These are phyloP conservation scores for Penicillium sp. DNA, from an alignment of 2,329 filamentous ascomycete species.

Conservation along the genomic window DNA sequence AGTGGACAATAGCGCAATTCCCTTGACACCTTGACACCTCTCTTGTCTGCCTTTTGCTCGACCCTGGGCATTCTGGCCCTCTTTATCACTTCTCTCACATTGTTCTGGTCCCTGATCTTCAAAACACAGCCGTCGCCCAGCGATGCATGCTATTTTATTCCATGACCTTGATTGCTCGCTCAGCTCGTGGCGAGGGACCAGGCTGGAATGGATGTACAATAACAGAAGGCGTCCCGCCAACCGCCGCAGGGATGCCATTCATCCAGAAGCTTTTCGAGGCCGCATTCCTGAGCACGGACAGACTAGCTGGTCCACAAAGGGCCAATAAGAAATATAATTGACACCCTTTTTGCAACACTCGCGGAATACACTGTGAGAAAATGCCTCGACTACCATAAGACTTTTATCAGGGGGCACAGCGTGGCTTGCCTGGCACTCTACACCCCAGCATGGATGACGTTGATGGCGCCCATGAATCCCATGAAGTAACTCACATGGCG, in stretches of 20 bases:
- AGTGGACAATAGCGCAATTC: neutral
- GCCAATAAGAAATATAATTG: neutral
- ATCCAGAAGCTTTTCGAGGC: slow-evolving; percentile 3
- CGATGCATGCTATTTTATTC: neutral
- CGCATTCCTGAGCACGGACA: slow-evolving; percentile 6
- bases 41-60: too few relatives aligned
- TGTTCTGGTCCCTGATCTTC: neutral
- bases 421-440: too few relatives aligned
- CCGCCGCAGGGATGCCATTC: neutral
- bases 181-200: neutral
- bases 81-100: slow-evolving; percentile 1
- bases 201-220: slow-evolving; percentile 10
- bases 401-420: too few relatives aligned
- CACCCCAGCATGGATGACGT: too few relatives aligned
- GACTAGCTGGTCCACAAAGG: neutral
- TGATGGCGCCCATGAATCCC: too few relatives aligned
- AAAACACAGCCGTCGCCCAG: neutral
- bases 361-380: neutral
- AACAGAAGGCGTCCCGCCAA: slow-evolving; percentile 4
- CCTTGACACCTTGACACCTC: too few relatives aligned
- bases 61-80: neutral
- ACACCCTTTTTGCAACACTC: neutral
- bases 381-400: neutral
- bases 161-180: neutral
- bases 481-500: too few relatives aligned